Evolutionary conservation across 2,329 filamentous ascomycete species (phyloP), one percentile per base, ranked within the genome.

Genomic region (Xylaria sp.): DNA sequence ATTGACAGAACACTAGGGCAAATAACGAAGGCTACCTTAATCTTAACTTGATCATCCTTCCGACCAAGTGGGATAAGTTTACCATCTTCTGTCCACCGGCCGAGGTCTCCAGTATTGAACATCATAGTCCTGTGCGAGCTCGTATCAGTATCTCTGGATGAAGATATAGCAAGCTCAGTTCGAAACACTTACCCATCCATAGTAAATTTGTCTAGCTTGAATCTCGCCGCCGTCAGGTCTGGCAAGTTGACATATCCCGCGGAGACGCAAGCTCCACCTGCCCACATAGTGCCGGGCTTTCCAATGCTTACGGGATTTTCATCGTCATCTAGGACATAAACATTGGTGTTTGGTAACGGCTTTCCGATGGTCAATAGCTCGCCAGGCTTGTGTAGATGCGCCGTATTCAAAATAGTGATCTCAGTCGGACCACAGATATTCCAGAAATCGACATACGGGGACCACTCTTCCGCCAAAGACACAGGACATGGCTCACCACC

Each of bases 381-480:
- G 2, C 85, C 85, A 0, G 80, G 78, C 19, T 78, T 73, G 72
- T 89, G 86, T 47, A 79, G 79, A 61, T 86, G 83, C 77, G 86
- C 85, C 4, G 86, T 87, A 75, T 89, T 88, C 61, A 89, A 81
- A 59, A 89, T 87, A 1, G 85, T 89, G 14, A 86, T 85, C 74
- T 89, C 87, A 0, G 87, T 88, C 1, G 87, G 86, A 1, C 87
- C 87, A 72, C 86, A 89, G 71, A 85, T 84, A 77, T 89, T 89
- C 81, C 79, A 86, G 73, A 86, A 85, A 7, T 78, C 82, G 30
- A 79, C 81, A 61, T 82, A 76, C 2, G 80, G 78, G 14, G 85
- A 83, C 87, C 86, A 89, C 36, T 84, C 78, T 70, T 89, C 86
- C 5, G 86, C 86, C n/a, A 89, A 79, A 53, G 80, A 79, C 42